phyloP scores from a whole-genome alignment of 495 filamentous ascomycete genomes.

The Penicillium longicatenatum region DNA sequence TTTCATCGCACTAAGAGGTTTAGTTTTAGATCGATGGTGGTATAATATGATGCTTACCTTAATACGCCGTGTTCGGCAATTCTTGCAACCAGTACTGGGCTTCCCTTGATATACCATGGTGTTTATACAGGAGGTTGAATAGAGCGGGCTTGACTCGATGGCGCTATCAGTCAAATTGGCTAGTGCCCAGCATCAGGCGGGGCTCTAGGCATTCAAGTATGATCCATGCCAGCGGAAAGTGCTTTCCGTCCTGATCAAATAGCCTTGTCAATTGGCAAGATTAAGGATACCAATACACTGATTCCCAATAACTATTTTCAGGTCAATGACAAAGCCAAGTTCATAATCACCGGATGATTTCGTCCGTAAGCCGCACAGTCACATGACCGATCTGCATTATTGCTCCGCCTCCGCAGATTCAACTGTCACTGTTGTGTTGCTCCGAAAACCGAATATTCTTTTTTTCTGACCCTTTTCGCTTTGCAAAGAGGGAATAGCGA shows the following conservation, averaged over 20 bases:
- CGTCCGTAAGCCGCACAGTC: background rate
- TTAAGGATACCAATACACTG: background rate
- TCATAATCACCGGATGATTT: background rate
- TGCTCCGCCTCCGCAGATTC: conserved; percentile 13
- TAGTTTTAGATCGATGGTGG: background rate
- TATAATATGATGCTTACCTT: conserved; percentile 40
- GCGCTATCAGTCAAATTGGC: background rate
- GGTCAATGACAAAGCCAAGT: background rate
- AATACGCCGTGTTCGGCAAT: conserved; percentile 65
- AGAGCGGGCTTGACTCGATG: background rate
- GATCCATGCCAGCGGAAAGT: background rate
- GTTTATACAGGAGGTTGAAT: background rate
- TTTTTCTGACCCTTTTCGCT: background rate
- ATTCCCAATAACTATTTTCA: background rate
- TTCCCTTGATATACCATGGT: conserved; percentile 74
- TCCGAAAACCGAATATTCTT: background rate
- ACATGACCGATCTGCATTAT: conserved; percentile 6
- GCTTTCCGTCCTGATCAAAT: background rate
- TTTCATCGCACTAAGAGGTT: conserved; percentile 51
- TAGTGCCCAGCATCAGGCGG: conserved; percentile 4
- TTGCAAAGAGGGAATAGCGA: background rate
- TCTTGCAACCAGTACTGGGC: conserved; percentile 68
- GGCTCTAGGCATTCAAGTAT: background rate
- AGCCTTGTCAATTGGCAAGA: background rate
- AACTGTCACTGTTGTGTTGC: background rate